These are phyloP conservation scores for Musa schizocarpa DNA, from an alignment of 176 grass and related monocot species.

Conservation along the genomic window DNA sequence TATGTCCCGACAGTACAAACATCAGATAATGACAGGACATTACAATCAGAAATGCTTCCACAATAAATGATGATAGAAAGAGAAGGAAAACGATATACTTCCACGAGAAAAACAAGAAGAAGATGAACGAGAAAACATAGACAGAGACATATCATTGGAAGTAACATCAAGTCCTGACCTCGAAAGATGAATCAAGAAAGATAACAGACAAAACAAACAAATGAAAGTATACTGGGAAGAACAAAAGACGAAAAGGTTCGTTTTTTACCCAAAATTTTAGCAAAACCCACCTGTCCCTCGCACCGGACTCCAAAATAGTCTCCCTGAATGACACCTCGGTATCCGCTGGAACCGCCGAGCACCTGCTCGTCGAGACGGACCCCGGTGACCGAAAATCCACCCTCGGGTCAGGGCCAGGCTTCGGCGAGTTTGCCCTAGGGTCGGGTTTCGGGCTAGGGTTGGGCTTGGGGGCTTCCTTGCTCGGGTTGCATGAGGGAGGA, in stretches of 20 bases:
- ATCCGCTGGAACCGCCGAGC: background rate
- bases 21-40: too few species aligned
- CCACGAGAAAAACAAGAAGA: too few species aligned
- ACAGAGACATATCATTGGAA: background rate
- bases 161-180: background rate
- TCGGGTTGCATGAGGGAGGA: background rate
- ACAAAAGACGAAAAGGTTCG: background rate
- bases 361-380: background rate
- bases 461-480: background rate
- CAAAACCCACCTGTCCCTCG: conserved; percentile 17
- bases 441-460: background rate
- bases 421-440: background rate
- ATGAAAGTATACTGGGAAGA: background rate
- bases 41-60: too few species aligned
- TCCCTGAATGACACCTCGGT: conserved; percentile 12
- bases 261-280: background rate
- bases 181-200: background rate
- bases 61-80: too few species aligned
- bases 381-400: background rate
- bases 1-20: too few species aligned
- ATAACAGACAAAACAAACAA: too few species aligned
- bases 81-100: too few species aligned
- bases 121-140: too few species aligned
- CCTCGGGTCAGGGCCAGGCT: background rate
- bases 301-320: conserved; percentile 9